Base-by-base conservation (phyloP, 768 basidiomycete species). In the Phaeotremella skinneri region DNA sequence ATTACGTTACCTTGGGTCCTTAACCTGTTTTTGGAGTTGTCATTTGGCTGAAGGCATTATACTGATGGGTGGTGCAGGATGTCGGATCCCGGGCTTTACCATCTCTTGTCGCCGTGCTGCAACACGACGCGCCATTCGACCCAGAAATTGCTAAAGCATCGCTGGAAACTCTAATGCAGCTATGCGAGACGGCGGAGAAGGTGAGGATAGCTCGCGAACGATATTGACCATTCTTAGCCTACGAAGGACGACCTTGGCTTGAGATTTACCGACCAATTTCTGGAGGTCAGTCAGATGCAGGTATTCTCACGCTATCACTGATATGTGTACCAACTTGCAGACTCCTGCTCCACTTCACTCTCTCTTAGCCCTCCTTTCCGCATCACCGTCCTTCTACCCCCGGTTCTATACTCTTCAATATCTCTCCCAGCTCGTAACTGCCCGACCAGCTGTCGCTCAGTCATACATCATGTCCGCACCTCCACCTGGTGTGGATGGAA, bases 91-190 rank as follows among this genome's bases (percentile, higher is more conserved):
- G 82, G 48, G 88, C 91, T 1, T 81, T 98, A 6, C 79, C 82
- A 7, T 87, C 89, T 2, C 83, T 98, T 17, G 73, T 96, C 2
- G 85, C 87, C 27, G 87, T 90, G 30, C 80, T 97, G 30, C 83
- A 87, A 69, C 88, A 88, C 59, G 93, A 97, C 73, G 89, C 91
- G 0, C 86, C 90, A 65, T 83, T 91, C 52, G 96, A 99, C 76
- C 81, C 85, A 3, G 96, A 98, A 68, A 90, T 89, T 60, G 93
- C 87, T 0, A 96, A 90, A 73, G 93, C 92, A 21, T 86, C 87
- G 3, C 79, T 99, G 67, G 96, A 99, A 79, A 96, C 91, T 0
- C 79, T 98, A 54, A 83, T 85, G 70, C 78, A 85, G 59, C 81
- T 99, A 27, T 96, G 91, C 76, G 91, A 97, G 72, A 82, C 83